Base-by-base conservation (phyloP, 371 early-diverging fungal species). In the Actinomucor elegans region DNA sequence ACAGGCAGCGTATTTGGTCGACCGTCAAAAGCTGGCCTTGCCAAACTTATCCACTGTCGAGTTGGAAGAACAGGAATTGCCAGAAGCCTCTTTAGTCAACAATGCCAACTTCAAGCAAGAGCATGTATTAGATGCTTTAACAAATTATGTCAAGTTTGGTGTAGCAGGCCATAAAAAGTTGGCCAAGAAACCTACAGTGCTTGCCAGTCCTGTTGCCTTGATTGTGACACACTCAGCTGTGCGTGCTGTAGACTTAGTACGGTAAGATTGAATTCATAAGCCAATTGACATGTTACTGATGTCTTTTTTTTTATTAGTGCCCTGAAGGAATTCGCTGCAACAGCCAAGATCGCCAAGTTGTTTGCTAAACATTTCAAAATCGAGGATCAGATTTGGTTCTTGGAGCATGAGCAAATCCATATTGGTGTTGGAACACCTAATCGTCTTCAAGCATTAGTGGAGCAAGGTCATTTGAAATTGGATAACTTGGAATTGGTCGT, bases 351-450 rank as follows among this genome's bases (percentile, higher is more conserved):
- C 18, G 88, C 83, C 14, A 94, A 94, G 69, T 68, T 93, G 32
- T 94, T 94, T 68, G 89, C 92, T 11, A 83, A 88, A 49, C 95
- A 94, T 59, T 70, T 94, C 61, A 94, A 94, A 63, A 67, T 92
- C 1, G 69, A 73, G 14, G 90, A 90, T 38, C 94, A 94, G 63
- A 67, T 79, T 15, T 55, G 79, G 46, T 71, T 78, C 47, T 71
- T 92, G 44, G 66, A 81, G n/a, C 70, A 67, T 15, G 66, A 75
- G 3, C 69, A 81, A 0, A 70, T 90, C 11, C 87, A 89, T 59
- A 62, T 90, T 24, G 90, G 84, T 10, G 89, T 91, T 0, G 94
- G 95, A 1, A 92, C 95, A 8, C 92, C 95, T 2, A 89, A 88
- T 60, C 79, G 95, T 4, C 65, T 94, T 4, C 69, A 76, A 24